These are phyloP conservation scores for Clathrospora elynae DNA, from an alignment of 2,329 filamentous ascomycete species.

Conservation along the genomic window DNA sequence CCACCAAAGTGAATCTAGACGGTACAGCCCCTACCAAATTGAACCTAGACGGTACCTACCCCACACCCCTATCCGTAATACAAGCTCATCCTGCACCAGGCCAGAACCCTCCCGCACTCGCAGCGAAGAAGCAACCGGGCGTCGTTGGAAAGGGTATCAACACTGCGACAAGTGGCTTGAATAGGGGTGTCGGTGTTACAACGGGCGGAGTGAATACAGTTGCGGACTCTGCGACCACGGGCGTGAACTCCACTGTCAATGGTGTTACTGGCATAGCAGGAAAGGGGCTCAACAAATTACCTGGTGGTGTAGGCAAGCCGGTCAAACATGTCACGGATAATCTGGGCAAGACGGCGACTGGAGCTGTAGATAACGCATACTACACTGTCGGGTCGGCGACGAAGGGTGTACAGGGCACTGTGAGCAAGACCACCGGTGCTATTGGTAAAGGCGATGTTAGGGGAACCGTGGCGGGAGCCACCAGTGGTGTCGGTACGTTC, in stretches of 20 bases:
- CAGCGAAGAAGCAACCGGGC: constrained; percentile 41
- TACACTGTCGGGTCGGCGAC: constrained; percentile 50
- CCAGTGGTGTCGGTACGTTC: constrained; percentile 37
- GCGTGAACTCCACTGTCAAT: constrained; percentile 45
- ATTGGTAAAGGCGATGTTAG: constrained; percentile 51
- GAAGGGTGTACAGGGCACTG: constrained; percentile 50
- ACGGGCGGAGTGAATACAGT: constrained; percentile 46
- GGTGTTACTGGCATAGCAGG: constrained; percentile 47
- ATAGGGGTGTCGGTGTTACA: constrained; percentile 43
- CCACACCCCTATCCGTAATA: constrained; percentile 35
- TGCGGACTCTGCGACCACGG: constrained; percentile 46
- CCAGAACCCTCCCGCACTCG: constrained; percentile 21
- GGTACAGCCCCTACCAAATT: constrained; percentile 12
- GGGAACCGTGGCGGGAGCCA: constrained; percentile 47
- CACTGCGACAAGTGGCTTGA: constrained; percentile 43
- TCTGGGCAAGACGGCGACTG: constrained; percentile 51
- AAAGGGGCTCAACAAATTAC: constrained; percentile 45
- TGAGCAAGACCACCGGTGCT: constrained; percentile 52
- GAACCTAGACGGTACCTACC: constrained; percentile 34
- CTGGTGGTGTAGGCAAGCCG: constrained; percentile 43
- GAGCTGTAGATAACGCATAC: constrained; percentile 48
- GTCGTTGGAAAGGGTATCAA: constrained; percentile 43
- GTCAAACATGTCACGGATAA: constrained; percentile 50
- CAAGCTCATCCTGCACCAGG: constrained; percentile 36
- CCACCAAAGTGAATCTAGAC: constrained; percentile 21